Base-by-base conservation (phyloP, 2,329 filamentous ascomycete genomes). In the Colletotrichum tropicale region DNA sequence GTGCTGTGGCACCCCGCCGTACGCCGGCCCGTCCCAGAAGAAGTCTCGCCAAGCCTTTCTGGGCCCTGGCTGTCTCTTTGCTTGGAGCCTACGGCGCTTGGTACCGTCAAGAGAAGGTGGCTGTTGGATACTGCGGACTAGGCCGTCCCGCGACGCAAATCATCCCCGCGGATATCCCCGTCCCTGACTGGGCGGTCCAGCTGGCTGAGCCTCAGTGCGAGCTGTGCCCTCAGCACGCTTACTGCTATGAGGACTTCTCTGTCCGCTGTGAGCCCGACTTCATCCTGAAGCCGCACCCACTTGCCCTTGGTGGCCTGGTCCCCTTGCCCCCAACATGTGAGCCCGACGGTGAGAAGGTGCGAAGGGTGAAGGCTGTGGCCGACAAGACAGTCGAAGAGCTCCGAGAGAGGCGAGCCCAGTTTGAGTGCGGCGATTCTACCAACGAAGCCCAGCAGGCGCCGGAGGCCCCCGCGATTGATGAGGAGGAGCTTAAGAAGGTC, bases 71-170 rank as follows among this genome's bases (percentile, higher is more conserved):
- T 5, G 82, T 94, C 24, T 93, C 94, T 0, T 85, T 97, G 12
- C 84, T 97, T 8, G 90, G 90, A 36, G 92, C 93, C 1, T 95
- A 98, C 78, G 94, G 90, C 34, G 91, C 91, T 10, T 97, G 96
- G 91, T 99, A 96, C 87, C 90, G 96, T 65, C 95, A 98, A 82
- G 97, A 99, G 85, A 98, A 98, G 88, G 88, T 98, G n/a, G 94
- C 95, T 18, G 95, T 98, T 24, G 97, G 98, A 38, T 99, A 98
- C 82, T 99, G 97, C 82, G 96, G 96, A 15, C 91, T 98, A 69
- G 97, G 94, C 28, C 91, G 93, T 69, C 88, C 91, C 64, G 91
- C 89, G 3, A 87, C 85, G 36, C 81, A 87, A 78, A 81, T 92
- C 34, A 83, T 91, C 21, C 89, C 89, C 13, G 82, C 84, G 13